These are phyloP conservation scores for Populus simonii DNA, from an alignment of 345 rosid species.

Conservation along the genomic window DNA sequence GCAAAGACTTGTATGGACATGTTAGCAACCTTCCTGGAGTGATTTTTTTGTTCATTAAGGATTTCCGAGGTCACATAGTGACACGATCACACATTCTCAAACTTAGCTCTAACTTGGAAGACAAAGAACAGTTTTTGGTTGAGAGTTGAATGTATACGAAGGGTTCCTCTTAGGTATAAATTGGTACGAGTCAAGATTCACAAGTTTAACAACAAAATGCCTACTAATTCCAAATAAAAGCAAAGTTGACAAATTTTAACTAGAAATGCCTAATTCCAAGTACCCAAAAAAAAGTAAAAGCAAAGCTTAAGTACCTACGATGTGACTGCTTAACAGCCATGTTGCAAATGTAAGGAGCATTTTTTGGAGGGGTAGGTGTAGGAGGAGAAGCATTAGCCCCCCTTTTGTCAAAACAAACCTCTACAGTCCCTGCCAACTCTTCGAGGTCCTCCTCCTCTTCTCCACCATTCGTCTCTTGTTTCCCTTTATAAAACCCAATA, in stretches of 20 bases:
- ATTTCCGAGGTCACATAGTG: background rate
- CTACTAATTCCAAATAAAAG: background rate
- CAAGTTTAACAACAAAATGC: background rate
- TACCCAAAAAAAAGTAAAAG: background rate
- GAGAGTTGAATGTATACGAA: background rate
- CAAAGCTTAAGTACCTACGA: conserved; percentile 55
- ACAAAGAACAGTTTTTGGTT: background rate
- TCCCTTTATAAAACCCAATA: conserved; percentile 56
- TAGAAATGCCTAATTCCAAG: background rate
- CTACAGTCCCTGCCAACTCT: conserved; percentile 84
- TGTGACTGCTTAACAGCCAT: conserved; percentile 75
- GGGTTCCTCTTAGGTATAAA: background rate
- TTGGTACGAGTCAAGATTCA: background rate
- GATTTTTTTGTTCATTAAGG: background rate
- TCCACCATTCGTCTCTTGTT: conserved; percentile 16
- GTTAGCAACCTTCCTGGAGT: background rate
- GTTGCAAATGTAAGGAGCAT: conserved; percentile 80
- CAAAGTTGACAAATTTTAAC: background rate
- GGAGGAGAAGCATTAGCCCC: conserved; percentile 81
- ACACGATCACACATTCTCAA: background rate
- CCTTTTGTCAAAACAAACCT: conserved; percentile 67
- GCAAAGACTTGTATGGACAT: background rate
- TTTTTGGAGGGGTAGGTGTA: conserved; percentile 68
- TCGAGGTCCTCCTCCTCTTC: conserved; percentile 31
- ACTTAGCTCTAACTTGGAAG: background rate